phyloP scores from a whole-genome alignment of 2,329 filamentous ascomycete species.

The Clathrospora elynae region DNA sequence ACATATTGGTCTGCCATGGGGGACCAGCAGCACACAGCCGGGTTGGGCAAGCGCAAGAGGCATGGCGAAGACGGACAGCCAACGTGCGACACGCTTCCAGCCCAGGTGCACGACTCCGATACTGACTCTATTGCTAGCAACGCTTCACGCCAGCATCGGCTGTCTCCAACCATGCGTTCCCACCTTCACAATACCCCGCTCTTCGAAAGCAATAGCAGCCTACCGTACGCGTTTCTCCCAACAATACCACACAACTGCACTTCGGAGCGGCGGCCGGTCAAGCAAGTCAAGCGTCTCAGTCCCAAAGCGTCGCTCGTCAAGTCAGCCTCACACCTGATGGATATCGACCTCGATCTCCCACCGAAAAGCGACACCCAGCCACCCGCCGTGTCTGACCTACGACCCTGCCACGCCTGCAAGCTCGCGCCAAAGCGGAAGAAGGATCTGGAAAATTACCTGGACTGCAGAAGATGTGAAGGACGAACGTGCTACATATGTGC shows the following conservation, averaged over 20 bases:
- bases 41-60: conserved; percentile 42
- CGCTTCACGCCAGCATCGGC: conserved; percentile 17
- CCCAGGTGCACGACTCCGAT: neutral
- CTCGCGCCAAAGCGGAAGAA: conserved; percentile 67
- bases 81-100: conserved; percentile 11
- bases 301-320: conserved; percentile 33
- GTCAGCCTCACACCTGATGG: conserved; percentile 43
- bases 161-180: too few relatives aligned
- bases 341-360: conserved; percentile 28
- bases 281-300: conserved; percentile 36
- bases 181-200: conserved; percentile 17
- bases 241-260: conserved; percentile 11
- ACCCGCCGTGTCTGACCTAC: conserved; percentile 28
- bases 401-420: conserved; percentile 70
- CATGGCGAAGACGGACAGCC: conserved; percentile 19
- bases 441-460: conserved; percentile 69
- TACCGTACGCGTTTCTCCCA: conserved; percentile 14
- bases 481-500: conserved; percentile 73
- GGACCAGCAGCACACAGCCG: conserved; percentile 23
- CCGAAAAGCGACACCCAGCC: conserved; percentile 8
- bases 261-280: conserved; percentile 36
- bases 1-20: conserved; percentile 28
- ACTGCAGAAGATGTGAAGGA: conserved; percentile 66
- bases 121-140: conserved; percentile 11
- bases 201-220: conserved; percentile 22